These are phyloP conservation scores for Penicillium flavigenum DNA, from an alignment of 495 filamentous ascomycete genomes.

Conservation along the genomic window DNA sequence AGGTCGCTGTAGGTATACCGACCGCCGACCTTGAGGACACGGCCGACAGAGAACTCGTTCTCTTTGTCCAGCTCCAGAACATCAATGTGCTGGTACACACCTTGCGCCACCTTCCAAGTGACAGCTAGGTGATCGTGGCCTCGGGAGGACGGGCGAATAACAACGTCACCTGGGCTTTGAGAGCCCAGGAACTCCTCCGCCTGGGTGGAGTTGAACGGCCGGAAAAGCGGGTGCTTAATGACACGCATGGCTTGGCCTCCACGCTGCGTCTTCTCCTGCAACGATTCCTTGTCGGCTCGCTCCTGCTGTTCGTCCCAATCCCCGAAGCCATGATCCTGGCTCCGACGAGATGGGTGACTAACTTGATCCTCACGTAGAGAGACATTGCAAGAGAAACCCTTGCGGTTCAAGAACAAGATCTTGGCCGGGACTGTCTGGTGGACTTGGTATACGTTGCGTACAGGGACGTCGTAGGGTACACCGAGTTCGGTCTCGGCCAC, in stretches of 20 bases:
- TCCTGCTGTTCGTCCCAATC: slow-evolving; percentile 89
- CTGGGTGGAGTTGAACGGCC: slow-evolving; percentile 86
- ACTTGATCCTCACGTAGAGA: slow-evolving; percentile 79
- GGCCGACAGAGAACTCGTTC: slow-evolving; percentile 90
- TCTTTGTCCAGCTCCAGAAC: slow-evolving; percentile 96
- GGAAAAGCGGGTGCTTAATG: slow-evolving; percentile 95
- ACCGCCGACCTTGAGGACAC: slow-evolving; percentile 75
- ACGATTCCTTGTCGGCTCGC: slow-evolving; percentile 69
- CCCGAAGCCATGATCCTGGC: slow-evolving; percentile 64
- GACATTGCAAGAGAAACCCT: slow-evolving; percentile 75
- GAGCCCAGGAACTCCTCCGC: slow-evolving; percentile 91
- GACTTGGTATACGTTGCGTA: slow-evolving; percentile 58
- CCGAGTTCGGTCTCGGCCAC: slow-evolving; percentile 72
- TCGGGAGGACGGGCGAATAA: slow-evolving; percentile 92
- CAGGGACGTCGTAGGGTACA: slow-evolving; percentile 56
- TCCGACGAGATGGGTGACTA: slow-evolving; percentile 63
- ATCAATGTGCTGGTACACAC: slow-evolving; percentile 94
- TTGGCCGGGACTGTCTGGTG: slow-evolving; percentile 88
- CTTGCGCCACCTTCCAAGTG: slow-evolving; percentile 97
- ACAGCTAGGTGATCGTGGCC: slow-evolving; percentile 92
- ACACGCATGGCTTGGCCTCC: slow-evolving; percentile 84
- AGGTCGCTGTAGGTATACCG: slow-evolving; percentile 92
- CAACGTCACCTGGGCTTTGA: slow-evolving; percentile 80
- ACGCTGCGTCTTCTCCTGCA: slow-evolving; percentile 76
- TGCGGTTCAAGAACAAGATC: slow-evolving; percentile 79